Base-by-base conservation (phyloP, 768 basidiomycete species). In the Boletus subparvulus region DNA sequence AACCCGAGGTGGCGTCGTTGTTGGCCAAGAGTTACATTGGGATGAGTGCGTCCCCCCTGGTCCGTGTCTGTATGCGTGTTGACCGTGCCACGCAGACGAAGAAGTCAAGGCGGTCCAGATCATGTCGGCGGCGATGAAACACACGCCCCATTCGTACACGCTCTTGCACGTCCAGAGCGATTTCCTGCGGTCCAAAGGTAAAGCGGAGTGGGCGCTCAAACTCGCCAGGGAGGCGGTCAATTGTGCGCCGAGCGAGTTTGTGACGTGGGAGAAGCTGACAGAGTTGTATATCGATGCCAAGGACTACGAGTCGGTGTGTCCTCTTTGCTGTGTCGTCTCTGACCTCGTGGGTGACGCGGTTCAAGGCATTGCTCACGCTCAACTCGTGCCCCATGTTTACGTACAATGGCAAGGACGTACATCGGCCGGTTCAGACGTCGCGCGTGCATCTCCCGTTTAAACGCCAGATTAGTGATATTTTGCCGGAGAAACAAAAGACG, bases 351-450 rank as follows among this genome's bases (percentile, higher is more conserved):
- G 16, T 48, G 42, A 50, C 24, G 28, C 30, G 13, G 1, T 14
- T 9, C 46, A 10, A 80, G 79, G 94, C 94, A 0, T 77, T 98
- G 14, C 78, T 98, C 41, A 97, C 96, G 1, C 83, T 98, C 47
- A 98, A 98, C 69, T 98, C 95, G n/a, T 98, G 97, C 75, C 95
- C 96, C 3, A 98, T 99, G 97, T 99, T 99, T 75, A 98, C 97
- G 9, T 98, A 91, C 76, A 97, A 97, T 67, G 96, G 97, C 43
- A 86, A 95, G 21, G 97, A 99, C 71, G 79, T 87, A 3, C 97
- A 99, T 69, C 84, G 94, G 4, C 84, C 82, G 69, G 84, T 98
- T 11, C 78, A 88, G 2, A 86, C 94, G 17, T 77, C 87, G 2
- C 84, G 87, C 57, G 81, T 94, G 7, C 92, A 95, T 71, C 78